Base-by-base conservation (phyloP, 192 early-diverging fungal genomes). In the Backusella westeae region DNA sequence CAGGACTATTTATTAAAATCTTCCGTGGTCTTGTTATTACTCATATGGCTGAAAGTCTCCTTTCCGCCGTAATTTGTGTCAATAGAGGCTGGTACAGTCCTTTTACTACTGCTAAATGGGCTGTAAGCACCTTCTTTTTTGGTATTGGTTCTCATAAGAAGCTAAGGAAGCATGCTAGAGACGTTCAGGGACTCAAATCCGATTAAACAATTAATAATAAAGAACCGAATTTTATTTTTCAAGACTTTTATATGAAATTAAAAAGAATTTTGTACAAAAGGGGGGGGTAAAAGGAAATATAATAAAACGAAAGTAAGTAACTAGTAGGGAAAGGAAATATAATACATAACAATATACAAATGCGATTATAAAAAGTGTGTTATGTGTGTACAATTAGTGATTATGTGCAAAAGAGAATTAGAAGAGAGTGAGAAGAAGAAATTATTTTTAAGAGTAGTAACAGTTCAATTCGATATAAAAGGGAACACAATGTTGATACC, bases 41-140 rank as follows among this genome's bases (percentile, higher is more conserved):
- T 29, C 85, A 86, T 75, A 3, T 67, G 29, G 35, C 67, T 41
- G 83, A 84, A 72, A 52, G 66, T 19, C 12, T 73, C 15, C 23
- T 69, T 68, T 77, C 76, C 8, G 36, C 77, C 14, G 41, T 42
- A 0, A 53, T 73, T 23, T 84, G 81, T 49, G 14, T 75, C 15
- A 59, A 44, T 36, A 71, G 83, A 26, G 76, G 80, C 6, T 81
- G 80, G 77, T 77, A 80, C 65, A 66, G 74, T 26, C 42, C 63
- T 10, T 21, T 34, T 12, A 86, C 78, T 29, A 77, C 71, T 4
- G 4, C 53, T n/a, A 75, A 78, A 36, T 86, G 85, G 85, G 74
- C 81, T 5, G 3, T 72, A 10, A 77, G 74, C 53, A 78, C 74
- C 10, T 29, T 82, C 0, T 8, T 82, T 7, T 67, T 80, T 65